A percentile compares a stretch with the other conserved stretches of the same genome.
Evolutionary conservation across 345 rosid species (phyloP).

Genomic region (Geranium rotundifolium): DNA sequence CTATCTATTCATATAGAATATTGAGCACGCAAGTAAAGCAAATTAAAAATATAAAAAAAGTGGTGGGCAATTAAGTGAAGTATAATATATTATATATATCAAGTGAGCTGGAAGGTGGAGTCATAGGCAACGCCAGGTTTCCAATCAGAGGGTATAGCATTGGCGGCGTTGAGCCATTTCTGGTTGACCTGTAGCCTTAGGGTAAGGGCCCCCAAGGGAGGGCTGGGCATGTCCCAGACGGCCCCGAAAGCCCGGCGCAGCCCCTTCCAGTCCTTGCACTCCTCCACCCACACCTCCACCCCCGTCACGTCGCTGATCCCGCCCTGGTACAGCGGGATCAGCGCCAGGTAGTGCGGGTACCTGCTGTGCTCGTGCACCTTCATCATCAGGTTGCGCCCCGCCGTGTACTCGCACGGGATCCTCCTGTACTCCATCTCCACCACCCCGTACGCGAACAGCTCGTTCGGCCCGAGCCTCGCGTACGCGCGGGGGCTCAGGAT

Average conservation of each 20-base stretch:
- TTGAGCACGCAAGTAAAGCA: too few species aligned
- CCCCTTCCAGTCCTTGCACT: conserved; percentile 44
- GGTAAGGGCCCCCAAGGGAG: conserved; percentile 39
- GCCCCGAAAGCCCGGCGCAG: conserved; percentile 76
- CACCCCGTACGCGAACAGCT: conserved; percentile 60
- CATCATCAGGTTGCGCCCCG: conserved; percentile 32
- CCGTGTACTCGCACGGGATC: conserved; percentile 40
- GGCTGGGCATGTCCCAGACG: conserved; percentile 49
- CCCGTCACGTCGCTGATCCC: conserved; percentile 51
- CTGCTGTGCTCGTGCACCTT: conserved; percentile 68
- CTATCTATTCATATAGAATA: too few species aligned
- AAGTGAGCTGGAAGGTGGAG: conserved; percentile 41
- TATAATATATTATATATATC: conserved; percentile 6
- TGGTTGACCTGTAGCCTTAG: conserved; percentile 44
- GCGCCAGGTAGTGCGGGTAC: conserved; percentile 53
- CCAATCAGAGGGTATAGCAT: conserved; percentile 56
- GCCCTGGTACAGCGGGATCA: conserved; percentile 36
- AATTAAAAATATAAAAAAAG: too few species aligned
- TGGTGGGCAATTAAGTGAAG: too few species aligned
- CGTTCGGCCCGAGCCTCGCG: conserved; percentile 33
- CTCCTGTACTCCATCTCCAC: conserved; percentile 64
- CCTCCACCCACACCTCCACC: conserved; percentile 57
- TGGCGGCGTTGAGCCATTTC: conserved; percentile 45
- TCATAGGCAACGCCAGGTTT: conserved; percentile 48
- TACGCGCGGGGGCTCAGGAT: conserved; percentile 63